phyloP scores from a whole-genome alignment of 352 stramenopile genomes.

The Phytophthora colocasiae region DNA sequence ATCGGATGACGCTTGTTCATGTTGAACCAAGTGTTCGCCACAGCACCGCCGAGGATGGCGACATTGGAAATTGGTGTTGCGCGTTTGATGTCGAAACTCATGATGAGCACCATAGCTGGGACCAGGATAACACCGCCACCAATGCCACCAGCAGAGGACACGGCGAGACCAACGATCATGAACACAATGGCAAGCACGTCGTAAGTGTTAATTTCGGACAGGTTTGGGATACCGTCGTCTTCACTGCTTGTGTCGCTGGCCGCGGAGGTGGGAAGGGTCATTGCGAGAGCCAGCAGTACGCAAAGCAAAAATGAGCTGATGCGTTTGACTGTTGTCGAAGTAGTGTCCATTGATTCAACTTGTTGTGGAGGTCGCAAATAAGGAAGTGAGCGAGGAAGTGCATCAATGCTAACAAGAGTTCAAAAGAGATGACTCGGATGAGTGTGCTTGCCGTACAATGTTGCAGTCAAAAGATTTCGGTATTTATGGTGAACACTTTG shows the following conservation, averaged over 20 bases:
- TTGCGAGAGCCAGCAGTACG: conserved; percentile 15
- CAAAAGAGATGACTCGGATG: too few species aligned
- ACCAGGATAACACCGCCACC: conserved; percentile 64
- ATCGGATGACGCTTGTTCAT: conserved; percentile 65
- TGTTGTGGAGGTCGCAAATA: conserved; percentile 9
- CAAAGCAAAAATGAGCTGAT: conserved; percentile 8
- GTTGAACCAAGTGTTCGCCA: conserved; percentile 73
- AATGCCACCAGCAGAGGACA: conserved; percentile 56
- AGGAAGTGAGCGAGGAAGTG: conserved; percentile 13
- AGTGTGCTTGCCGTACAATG: too few species aligned
- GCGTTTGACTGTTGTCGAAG: not conserved
- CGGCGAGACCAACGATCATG: conserved; percentile 55
- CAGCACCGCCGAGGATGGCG: conserved; percentile 67
- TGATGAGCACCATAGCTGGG: conserved; percentile 64
- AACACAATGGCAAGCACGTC: conserved; percentile 55
- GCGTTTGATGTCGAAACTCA: conserved; percentile 76
- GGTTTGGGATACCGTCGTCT: conserved; percentile 19
- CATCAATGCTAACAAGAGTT: too few species aligned
- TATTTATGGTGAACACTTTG: too few species aligned
- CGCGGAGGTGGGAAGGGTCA: not conserved
- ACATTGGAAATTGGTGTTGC: conserved; percentile 68
- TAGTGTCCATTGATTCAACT: not conserved
- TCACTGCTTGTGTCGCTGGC: conserved; percentile 23
- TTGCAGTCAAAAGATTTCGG: too few species aligned
- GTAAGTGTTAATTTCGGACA: conserved; percentile 54